These are phyloP conservation scores for Colletotrichum neosansevieriae DNA, from an alignment of 2,329 filamentous ascomycete genomes.

Conservation along the genomic window DNA sequence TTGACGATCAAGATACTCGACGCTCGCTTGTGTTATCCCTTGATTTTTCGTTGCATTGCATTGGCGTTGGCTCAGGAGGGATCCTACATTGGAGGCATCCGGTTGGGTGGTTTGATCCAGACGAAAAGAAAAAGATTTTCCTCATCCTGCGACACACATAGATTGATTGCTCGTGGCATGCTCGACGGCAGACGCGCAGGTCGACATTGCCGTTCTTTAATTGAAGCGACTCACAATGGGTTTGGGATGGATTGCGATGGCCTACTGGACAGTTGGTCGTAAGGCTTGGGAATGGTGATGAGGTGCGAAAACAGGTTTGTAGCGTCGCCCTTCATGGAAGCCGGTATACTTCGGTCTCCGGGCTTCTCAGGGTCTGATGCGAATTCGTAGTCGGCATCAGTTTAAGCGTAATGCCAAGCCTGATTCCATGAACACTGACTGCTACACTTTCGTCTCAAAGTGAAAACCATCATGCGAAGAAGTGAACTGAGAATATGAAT, in stretches of 20 bases:
- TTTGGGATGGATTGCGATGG: background rate
- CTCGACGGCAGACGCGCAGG: constrained; percentile 39
- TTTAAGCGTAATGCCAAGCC: constrained; percentile 21
- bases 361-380: constrained; percentile 17
- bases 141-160: constrained; percentile 54
- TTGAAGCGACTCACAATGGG: constrained; percentile 37
- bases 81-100: constrained; percentile 37
- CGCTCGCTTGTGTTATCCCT: constrained; percentile 49
- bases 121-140: constrained; percentile 53
- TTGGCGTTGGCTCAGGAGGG: constrained; percentile 62
- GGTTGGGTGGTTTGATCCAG: constrained; percentile 48
- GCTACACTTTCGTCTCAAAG: too few relatives aligned
- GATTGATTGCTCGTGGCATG: constrained; percentile 55
- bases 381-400: constrained; percentile 6
- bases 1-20: constrained; percentile 15
- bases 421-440: background rate
- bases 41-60: constrained; percentile 65
- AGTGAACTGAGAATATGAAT: too few relatives aligned
- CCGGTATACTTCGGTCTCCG: background rate
- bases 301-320: constrained; percentile 6
- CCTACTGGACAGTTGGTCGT: constrained; percentile 24
- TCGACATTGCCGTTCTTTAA: constrained; percentile 40
- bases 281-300: background rate
- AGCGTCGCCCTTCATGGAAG: background rate
- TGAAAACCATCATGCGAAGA: too few relatives aligned